phyloP scores from a whole-genome alignment of 768 basidiomycete genomes.

The Nidularia sp. region DNA sequence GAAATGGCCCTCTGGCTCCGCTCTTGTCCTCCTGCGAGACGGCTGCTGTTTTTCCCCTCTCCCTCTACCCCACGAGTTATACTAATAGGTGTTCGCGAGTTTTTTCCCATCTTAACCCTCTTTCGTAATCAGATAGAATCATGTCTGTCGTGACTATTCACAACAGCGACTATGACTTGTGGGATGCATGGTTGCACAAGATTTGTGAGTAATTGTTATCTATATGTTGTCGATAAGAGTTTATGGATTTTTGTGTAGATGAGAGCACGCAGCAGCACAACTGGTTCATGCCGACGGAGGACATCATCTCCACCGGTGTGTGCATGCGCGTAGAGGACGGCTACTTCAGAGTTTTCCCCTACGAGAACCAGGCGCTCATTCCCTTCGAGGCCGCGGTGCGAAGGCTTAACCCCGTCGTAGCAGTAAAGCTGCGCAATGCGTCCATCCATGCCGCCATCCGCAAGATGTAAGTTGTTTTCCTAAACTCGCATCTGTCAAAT shows the following conservation, averaged over 20 bases:
- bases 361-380: constrained; percentile 68
- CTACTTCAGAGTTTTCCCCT: constrained; percentile 82
- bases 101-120: constrained; percentile 2
- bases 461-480: constrained; percentile 45
- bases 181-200: constrained; percentile 75
- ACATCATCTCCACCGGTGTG: constrained; percentile 69
- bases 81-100: constrained; percentile 4
- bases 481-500: background rate
- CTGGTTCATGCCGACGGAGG: constrained; percentile 78
- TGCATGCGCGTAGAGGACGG: constrained; percentile 59
- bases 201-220: constrained; percentile 40
- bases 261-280: constrained; percentile 60
- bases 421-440: constrained; percentile 72
- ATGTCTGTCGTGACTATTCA: constrained; percentile 38
- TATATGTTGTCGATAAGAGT: background rate
- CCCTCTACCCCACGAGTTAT: constrained; percentile 9
- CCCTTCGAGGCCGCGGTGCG: constrained; percentile 80
- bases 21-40: constrained; percentile 15
- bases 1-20: constrained; percentile 15
- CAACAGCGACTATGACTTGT: constrained; percentile 72
- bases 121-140: constrained; percentile 4
- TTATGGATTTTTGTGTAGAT: constrained; percentile 31
- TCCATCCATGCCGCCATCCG: constrained; percentile 74
- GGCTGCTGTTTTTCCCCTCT: constrained; percentile 12
- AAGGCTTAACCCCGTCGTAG: constrained; percentile 76